Base-by-base conservation (phyloP, 1,284 basidiomycete genomes). In the Ustilago vetiveriae region DNA sequence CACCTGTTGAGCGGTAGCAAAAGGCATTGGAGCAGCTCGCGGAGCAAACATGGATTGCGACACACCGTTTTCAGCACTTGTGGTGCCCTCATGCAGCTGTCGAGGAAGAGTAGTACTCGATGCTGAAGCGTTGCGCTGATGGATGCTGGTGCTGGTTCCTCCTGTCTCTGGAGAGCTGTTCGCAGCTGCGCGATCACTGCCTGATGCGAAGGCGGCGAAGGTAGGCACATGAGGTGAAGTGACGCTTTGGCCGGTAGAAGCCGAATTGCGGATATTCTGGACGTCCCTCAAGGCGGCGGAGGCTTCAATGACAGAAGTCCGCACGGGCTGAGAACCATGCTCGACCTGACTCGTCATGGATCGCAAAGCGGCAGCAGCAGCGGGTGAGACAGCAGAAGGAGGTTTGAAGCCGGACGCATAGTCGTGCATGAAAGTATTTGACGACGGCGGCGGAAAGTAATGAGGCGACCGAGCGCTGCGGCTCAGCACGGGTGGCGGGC, bases 321-420 rank as follows among this genome's bases (percentile, higher is more conserved):
- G 50, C 22, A 45, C 23, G 9, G 55, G 51, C 16, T 41, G 52
- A n/a, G 52, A 39, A n/a, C 19, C 38, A 7, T 41, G 16, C 16
- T 21, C 44, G 44, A 40, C n/a, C 19, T 67, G 62, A 22, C 40
- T 37, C 8, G 35, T 24, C 64, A 67, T 67, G 13, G 48, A 48
- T 13, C 62, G 64, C 26, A 67, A 24, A 16, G 67, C 67, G 27
- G 67, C 67, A 4, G 60, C 46, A 14, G 67, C 67, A 30, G 67
- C 67, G 10, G 67, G 67, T 3, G 56, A 64, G 22, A 70, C 39
- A n/a, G 53, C 60, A 1, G 67, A 70, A 4, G 67, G 42, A 16
- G 67, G 67, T 40, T 70, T 70, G 67, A 70, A 70, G 1, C 67
- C 67, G 4, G 47, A 55, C 10, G 75, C 73, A 26, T 75, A 75